These are phyloP conservation scores for Physcomitrium patens DNA, from an alignment of 225 moss, liverwort and hornwort genomes.

Conservation along the genomic window DNA sequence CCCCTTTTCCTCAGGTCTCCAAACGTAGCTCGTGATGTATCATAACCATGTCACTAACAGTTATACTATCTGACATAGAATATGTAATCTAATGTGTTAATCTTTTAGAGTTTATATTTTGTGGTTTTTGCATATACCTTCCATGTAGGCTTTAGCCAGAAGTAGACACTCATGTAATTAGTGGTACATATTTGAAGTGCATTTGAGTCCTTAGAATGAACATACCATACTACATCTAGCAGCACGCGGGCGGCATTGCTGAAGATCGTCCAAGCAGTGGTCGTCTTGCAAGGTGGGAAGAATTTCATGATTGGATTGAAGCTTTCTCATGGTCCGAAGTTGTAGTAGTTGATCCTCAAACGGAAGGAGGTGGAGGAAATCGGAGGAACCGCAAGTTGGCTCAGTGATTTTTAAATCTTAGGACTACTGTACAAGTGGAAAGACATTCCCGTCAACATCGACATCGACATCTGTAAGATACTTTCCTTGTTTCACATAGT, in stretches of 20 bases:
- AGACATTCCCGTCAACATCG: conserved; percentile 1
- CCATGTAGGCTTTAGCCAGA: conserved; percentile 6
- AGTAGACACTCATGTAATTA: conserved; percentile 29
- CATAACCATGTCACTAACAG: conserved; percentile 30
- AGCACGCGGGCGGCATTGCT: conserved; percentile 24
- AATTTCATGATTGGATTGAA: conserved; percentile 46
- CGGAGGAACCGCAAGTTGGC: conserved; percentile 17
- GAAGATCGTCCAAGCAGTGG: conserved; percentile 18
- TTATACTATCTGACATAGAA: conserved; percentile 26
- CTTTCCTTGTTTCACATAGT: too few species aligned
- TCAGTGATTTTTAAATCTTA: too few species aligned
- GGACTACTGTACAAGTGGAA: conserved; percentile 12
- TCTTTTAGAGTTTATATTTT: not conserved
- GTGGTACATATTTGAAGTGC: conserved; percentile 19
- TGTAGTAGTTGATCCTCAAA: conserved; percentile 32
- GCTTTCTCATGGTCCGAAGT: conserved; percentile 54
- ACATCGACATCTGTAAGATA: not conserved
- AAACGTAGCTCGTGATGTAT: conserved; percentile 22
- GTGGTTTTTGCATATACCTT: not conserved
- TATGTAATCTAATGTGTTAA: not conserved
- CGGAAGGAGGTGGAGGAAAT: conserved; percentile 30
- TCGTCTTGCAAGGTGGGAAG: conserved; percentile 32
- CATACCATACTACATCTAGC: conserved; percentile 28
- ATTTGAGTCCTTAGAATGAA: conserved; percentile 15
- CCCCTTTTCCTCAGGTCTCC: conserved; percentile 1